Base-by-base conservation (phyloP, 2,329 filamentous ascomycete genomes). In the Penicillium olsonii region DNA sequence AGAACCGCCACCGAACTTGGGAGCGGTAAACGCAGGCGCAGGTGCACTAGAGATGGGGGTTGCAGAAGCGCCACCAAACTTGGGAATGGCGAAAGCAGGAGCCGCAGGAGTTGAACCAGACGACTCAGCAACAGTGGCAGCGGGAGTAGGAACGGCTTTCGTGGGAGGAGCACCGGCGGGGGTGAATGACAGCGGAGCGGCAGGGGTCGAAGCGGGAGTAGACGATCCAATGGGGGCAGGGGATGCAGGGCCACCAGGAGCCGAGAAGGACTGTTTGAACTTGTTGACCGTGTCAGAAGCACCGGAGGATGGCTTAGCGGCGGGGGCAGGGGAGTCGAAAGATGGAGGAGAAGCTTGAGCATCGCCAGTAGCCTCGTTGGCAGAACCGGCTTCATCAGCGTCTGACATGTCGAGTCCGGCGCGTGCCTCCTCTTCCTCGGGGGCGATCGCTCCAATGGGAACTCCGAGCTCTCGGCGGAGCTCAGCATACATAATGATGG, bases 401-500 rank as follows among this genome's bases (percentile, higher is more conserved):
- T 43, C 45, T 5, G 8, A 12, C 8, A 43, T 6, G 14, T 22
- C 14, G n/a, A 43, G 18, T 10, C 15, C 19, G 15, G 39, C 19
- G 8, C 45, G 45, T 18, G 20, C 19, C 11, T 33, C 17, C 26
- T 33, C 19, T 44, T 48, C 45, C 0, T 5, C 31, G 3, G 39
- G 37, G n/a, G 29, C 52, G 18, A 54, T 50, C 1, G 35, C 46
- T 5, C 60, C 67, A 41, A 72, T 47, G 4, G 71, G 69, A 14
- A 60, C 59, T 24, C 69, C 70, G 39, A 75, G 64, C 2, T 64
- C 63, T 15, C 68, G 66, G 37, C 73, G 70, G 43, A 69, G 60
- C 37, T 64, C 65, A 42, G 71, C 55, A 51, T 75, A 75, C 44
- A 68, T 68, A 5, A 67, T 54, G 22, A 75, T 58, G 27, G 71